Conservation (phyloP, 306 rosid species). For the Begonia fuchsioides region DNA sequence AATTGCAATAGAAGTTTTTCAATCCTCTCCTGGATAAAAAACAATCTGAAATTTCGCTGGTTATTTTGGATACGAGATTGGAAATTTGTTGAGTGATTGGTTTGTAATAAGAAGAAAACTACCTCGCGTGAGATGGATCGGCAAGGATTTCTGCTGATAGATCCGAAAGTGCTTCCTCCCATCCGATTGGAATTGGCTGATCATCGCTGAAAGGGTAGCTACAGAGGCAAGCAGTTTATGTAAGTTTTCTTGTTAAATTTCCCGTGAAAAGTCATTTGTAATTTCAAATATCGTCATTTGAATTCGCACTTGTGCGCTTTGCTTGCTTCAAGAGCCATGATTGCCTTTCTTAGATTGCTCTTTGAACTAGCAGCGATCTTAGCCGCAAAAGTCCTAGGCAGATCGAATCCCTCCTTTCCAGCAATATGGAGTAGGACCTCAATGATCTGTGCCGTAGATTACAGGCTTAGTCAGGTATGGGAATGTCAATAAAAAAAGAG, state of each 20-base stretch:
- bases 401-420: constrained; percentile 50
- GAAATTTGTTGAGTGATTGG: no score
- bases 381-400: constrained; percentile 50
- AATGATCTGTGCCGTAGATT: constrained; percentile 31
- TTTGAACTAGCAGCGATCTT: constrained; percentile 61
- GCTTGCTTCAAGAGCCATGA: constrained; percentile 89
- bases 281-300: background rate
- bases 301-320: constrained; percentile 65
- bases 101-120: constrained; percentile 1
- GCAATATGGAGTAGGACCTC: constrained; percentile 66
- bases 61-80: no score
- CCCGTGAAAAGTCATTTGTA: background rate
- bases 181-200: constrained; percentile 69
- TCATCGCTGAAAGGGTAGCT: constrained; percentile 82
- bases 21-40: constrained; percentile 40
- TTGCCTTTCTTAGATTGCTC: constrained; percentile 73
- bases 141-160: constrained; percentile 56
- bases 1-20: constrained; percentile 74
- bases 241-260: constrained; percentile 9
- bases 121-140: constrained; percentile 64
- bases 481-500: no score
- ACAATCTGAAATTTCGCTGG: constrained; percentile 23
- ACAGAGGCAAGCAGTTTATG: constrained; percentile 2
- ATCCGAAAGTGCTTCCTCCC: constrained; percentile 64
- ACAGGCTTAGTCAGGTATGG: background rate